phyloP scores from a whole-genome alignment of 495 filamentous ascomycete genomes.

The Cenococcum geophilum region DNA sequence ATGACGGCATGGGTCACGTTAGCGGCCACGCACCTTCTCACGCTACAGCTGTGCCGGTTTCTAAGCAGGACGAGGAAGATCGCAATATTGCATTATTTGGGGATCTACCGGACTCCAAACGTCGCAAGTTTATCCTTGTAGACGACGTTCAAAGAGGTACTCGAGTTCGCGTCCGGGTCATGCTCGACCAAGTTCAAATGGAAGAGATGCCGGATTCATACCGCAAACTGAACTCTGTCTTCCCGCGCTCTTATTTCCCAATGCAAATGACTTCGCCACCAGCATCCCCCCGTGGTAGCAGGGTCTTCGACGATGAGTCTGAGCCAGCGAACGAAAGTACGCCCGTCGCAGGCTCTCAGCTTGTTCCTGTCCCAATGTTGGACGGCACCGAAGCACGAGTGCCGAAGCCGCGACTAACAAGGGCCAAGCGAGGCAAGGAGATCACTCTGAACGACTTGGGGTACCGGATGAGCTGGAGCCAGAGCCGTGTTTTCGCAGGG shows the following conservation, averaged over 20 bases:
- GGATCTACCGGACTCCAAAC: constrained; percentile 77
- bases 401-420: constrained; percentile 64
- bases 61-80: constrained; percentile 44
- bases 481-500: constrained; percentile 79
- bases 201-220: constrained; percentile 93
- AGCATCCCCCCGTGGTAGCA: constrained; percentile 52
- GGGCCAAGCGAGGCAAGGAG: constrained; percentile 65
- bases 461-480: constrained; percentile 91
- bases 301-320: constrained; percentile 58
- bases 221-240: constrained; percentile 80
- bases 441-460: constrained; percentile 84
- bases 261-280: constrained; percentile 79
- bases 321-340: constrained; percentile 44
- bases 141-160: constrained; percentile 70
- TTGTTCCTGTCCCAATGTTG: constrained; percentile 65
- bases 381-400: constrained; percentile 65
- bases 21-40: constrained; percentile 40
- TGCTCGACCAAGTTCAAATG: constrained; percentile 80
- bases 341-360: constrained; percentile 46
- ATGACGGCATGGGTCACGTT: constrained; percentile 56
- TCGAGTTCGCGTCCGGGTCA: constrained; percentile 75
- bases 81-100: constrained; percentile 64
- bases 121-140: constrained; percentile 92
- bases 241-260: constrained; percentile 81
- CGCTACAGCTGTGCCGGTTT: constrained; percentile 39